Evolutionary conservation across 2,329 filamentous ascomycete species (phyloP), one percentile per base, ranked within the genome.

Genomic region (Hymenoscyphus albidus): DNA sequence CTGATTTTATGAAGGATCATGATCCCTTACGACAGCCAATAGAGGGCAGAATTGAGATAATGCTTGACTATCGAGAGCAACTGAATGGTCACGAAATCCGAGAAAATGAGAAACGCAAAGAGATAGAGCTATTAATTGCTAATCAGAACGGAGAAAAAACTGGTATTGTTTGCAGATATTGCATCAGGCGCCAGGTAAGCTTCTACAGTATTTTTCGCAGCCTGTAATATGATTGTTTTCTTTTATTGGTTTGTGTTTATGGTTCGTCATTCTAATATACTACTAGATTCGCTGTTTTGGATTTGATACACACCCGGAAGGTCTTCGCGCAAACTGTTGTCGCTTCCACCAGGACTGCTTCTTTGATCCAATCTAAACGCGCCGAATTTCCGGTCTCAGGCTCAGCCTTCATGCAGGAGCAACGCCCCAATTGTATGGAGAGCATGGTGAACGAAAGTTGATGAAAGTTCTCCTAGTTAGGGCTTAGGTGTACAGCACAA

Each of bases 301-400:
- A 35, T 92, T 91, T 74, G 88, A 91, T 72, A 85, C 83, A 64
- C 89, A 87, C 51, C 85, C 88, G 54, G 87, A 91, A 76, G 89
- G 87, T 65, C 91, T 87, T 65, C 91, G 88, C 80, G 85, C 82
- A 72, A 91, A 91, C 75, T 92, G 88, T 74, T 81, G 87, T 68
- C 82, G 88, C 58, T 92, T 91, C 78, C 88, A 88, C 69, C 88
- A 91, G 76, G 88, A 90, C 74, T 92, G 89, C 77, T 86, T 92
- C 77, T 92, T 92, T 77, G 90, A 88, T 0, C 89, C 89, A 2
- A 89, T 92, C 16, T 78, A 82, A 71, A 74, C 84, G 73, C 79
- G 81, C 63, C 14, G n/a, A 16, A 16, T 6, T 48, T 48, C 42
- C 18, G 42, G 16, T 6, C n/a, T 48, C 16, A 80, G 80, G 68